Evolutionary conservation across 805 yeast genomes (phyloP).

Genomic region (Brettanomyces bruxellensis): DNA sequence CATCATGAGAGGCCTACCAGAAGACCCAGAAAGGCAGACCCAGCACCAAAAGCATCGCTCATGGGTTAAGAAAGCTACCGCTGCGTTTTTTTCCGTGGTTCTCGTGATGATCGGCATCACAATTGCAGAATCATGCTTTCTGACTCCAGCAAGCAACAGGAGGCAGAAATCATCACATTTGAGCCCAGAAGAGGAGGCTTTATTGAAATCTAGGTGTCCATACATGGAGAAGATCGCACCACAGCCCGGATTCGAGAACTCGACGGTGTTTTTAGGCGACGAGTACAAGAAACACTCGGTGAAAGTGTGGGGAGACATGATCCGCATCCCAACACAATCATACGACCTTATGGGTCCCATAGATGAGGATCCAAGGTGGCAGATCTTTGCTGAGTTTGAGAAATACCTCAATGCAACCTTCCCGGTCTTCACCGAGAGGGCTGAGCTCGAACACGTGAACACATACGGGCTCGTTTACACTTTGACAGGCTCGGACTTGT

Average conservation of each 20-base stretch:
- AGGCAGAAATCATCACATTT: no score
- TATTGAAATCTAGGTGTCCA: background rate
- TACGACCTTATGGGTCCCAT: conserved; percentile 40
- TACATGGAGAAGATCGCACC: background rate
- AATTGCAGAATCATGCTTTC: no score
- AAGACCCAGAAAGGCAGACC: no score
- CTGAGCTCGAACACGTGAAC: conserved; percentile 31
- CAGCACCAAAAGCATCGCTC: no score
- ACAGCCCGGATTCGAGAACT: background rate
- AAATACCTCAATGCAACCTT: conserved; percentile 30
- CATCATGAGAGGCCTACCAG: no score
- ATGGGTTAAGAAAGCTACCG: no score
- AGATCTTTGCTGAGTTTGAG: conserved; percentile 27
- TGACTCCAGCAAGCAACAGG: no score
- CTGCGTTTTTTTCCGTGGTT: no score
- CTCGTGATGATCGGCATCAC: no score
- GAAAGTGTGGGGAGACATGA: conserved; percentile 36
- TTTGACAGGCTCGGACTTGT: conserved; percentile 32
- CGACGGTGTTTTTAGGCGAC: background rate
- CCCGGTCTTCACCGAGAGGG: conserved; percentile 27
- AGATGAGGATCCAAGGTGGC: conserved; percentile 34
- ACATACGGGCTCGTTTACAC: conserved; percentile 35
- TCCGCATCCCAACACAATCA: conserved; percentile 56
- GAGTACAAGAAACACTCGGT: background rate
- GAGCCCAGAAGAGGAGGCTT: no score